Conservation (phyloP, 257 asterid genomes). For the Leptodermis oblonga region DNA sequence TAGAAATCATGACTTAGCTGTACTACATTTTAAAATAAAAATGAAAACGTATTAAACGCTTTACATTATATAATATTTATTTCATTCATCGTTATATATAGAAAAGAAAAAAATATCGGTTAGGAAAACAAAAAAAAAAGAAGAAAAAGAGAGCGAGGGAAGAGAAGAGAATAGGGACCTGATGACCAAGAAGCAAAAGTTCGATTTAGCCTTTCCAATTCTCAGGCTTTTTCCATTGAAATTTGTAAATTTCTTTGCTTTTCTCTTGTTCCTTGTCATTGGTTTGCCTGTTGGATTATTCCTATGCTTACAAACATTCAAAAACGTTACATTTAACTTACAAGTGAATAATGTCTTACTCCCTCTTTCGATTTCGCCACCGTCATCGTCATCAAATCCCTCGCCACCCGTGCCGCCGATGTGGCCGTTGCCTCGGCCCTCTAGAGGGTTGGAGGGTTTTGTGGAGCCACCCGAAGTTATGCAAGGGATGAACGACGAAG, state of each 20-base stretch:
- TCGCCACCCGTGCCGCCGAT: no score
- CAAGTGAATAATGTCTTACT: slow-evolving; percentile 43
- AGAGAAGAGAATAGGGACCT: no score
- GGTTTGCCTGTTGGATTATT: slow-evolving; percentile 53
- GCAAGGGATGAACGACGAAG: slow-evolving; percentile 57
- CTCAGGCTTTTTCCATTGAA: slow-evolving; percentile 21
- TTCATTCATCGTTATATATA: no score
- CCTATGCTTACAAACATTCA: slow-evolving; percentile 51
- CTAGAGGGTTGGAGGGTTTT: neutral
- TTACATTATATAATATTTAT: no score
- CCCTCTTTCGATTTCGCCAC: slow-evolving; percentile 30
- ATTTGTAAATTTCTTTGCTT: slow-evolving; percentile 30
- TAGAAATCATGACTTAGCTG: no score
- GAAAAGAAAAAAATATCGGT: no score
- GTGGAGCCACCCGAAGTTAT: slow-evolving; percentile 21
- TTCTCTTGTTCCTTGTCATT: slow-evolving; percentile 36
- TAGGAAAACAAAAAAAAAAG: no score
- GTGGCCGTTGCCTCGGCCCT: neutral
- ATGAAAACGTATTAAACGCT: no score
- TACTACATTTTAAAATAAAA: no score
- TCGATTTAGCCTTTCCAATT: slow-evolving; percentile 11
- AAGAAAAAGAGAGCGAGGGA: no score
- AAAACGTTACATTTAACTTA: slow-evolving; percentile 44
- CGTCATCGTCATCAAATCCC: neutral
- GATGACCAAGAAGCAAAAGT: slow-evolving; percentile 35